A percentile compares a stretch with the other conserved stretches of the same genome.
Evolutionary conservation across 176 grass and related monocot species (phyloP).

Genomic region (Ensete ventricosum): DNA sequence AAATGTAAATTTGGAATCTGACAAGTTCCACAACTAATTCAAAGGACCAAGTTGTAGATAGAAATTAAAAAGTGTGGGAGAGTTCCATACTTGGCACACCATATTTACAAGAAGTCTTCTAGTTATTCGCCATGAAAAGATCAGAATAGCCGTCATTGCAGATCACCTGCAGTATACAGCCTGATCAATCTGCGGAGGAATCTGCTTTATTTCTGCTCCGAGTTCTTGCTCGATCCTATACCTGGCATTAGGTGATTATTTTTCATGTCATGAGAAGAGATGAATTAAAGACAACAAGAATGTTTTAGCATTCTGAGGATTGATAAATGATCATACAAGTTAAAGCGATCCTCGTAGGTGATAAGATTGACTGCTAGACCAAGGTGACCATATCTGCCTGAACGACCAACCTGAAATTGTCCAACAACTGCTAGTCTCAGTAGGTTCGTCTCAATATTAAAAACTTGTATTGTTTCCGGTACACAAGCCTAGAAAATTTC

Average conservation of each 20-base stretch:
- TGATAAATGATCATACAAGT: constrained; percentile 27
- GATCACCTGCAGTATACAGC: too few relatives aligned
- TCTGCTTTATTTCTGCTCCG: too few relatives aligned
- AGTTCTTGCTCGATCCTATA: too few relatives aligned
- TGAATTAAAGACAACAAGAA: neutral
- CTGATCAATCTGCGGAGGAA: too few relatives aligned
- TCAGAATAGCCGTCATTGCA: neutral
- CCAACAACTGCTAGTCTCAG: neutral
- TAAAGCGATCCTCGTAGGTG: too few relatives aligned
- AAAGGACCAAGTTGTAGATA: too few relatives aligned
- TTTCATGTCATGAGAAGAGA: neutral
- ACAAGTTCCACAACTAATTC: neutral
- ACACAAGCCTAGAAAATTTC: too few relatives aligned
- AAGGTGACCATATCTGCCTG: constrained; percentile 79
- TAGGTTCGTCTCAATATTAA: too few relatives aligned
- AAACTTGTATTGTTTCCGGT: too few relatives aligned
- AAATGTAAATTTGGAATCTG: too few relatives aligned
- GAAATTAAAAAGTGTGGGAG: too few relatives aligned
- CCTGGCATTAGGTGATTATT: neutral
- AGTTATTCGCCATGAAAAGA: constrained; percentile 30
- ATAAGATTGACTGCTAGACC: constrained; percentile 38
- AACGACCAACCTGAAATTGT: constrained; percentile 62
- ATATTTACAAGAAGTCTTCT: constrained; percentile 55
- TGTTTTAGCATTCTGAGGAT: neutral
- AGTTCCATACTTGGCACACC: constrained; percentile 36